These are phyloP conservation scores for Sarocladium oryzae DNA, from an alignment of 2,329 filamentous ascomycete genomes.

Conservation along the genomic window DNA sequence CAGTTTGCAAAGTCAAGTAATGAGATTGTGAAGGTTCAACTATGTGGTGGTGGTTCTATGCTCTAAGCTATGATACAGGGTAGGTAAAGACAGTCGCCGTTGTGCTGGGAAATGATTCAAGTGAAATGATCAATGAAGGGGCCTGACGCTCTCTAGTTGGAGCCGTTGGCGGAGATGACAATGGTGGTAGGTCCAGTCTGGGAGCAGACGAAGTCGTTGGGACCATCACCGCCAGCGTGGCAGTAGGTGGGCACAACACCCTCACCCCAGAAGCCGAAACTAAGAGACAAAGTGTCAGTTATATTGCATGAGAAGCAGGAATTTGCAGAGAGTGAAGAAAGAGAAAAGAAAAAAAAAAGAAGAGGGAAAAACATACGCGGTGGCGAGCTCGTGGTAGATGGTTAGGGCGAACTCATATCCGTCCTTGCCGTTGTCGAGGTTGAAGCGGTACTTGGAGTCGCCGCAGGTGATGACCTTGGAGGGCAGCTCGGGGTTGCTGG, in stretches of 20 bases:
- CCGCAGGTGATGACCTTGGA: constrained; percentile 19
- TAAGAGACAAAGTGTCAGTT: constrained; percentile 2
- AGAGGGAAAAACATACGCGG: constrained; percentile 15
- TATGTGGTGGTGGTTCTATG: no score
- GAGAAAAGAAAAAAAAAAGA: no score
- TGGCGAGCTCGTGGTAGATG: constrained; percentile 18
- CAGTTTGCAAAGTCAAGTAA: no score
- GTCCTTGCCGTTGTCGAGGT: constrained; percentile 13
- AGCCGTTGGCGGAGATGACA: constrained; percentile 14
- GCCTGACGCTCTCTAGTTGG: no score
- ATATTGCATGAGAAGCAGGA: no score
- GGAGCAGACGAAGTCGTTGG: constrained; percentile 15
- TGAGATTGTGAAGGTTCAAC: no score
- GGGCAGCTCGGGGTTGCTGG: constrained; percentile 14
- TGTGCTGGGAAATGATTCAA: no score
- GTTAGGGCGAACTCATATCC: constrained; percentile 15
- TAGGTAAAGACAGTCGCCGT: no score
- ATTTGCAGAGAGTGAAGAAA: no score
- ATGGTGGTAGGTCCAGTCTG: constrained; percentile 15
- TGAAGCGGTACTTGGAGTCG: constrained; percentile 23
- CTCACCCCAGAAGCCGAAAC: constrained; percentile 15
- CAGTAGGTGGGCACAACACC: constrained; percentile 17
- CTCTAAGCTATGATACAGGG: no score
- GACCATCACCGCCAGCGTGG: constrained; percentile 15
- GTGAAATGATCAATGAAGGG: no score